These are phyloP conservation scores for Dioscorea zingiberensis DNA, from an alignment of 106 monocot genomes.

Conservation along the genomic window DNA sequence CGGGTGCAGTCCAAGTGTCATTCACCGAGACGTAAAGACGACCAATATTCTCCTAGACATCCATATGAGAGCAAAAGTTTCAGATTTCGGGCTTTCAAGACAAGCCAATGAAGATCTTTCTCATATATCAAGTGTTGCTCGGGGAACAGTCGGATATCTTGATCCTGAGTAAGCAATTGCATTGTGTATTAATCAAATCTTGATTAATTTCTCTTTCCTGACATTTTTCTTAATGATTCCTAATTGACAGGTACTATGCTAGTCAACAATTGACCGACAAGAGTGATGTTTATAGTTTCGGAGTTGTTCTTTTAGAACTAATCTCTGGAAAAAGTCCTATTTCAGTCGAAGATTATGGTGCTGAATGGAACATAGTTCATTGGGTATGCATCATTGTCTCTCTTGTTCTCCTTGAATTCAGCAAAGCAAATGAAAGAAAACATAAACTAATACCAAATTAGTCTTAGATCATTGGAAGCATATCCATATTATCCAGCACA, in stretches of 20 bases:
- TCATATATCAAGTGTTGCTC: slow-evolving; percentile 46
- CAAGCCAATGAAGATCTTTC: slow-evolving; percentile 25
- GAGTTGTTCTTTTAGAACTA: slow-evolving; percentile 45
- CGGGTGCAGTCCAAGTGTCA: slow-evolving; percentile 42
- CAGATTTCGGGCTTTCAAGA: slow-evolving; percentile 57
- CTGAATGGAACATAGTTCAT: slow-evolving; percentile 38
- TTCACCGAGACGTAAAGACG: slow-evolving; percentile 54
- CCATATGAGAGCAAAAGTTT: slow-evolving; percentile 54
- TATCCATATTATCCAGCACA: too few species aligned
- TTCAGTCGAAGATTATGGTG: slow-evolving; percentile 35
- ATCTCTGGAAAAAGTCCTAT: slow-evolving; percentile 38
- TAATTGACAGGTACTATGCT: slow-evolving; percentile 34
- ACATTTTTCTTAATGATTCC: too few species aligned
- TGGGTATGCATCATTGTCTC: slow-evolving; percentile 17
- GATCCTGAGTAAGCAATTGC: slow-evolving; percentile 48
- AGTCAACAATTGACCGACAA: slow-evolving; percentile 42
- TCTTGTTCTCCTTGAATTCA: too few species aligned
- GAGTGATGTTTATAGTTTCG: slow-evolving; percentile 55
- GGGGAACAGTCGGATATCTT: slow-evolving; percentile 54
- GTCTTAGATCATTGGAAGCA: too few species aligned
- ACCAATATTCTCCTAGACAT: slow-evolving; percentile 53
- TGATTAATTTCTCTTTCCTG: too few species aligned
- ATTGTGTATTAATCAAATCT: too few species aligned
- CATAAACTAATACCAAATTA: too few species aligned
- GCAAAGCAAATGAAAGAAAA: too few species aligned